Percentiles rank a stretch among this genome's conserved stretches.
Evolutionary conservation across 1,284 basidiomycete genomes (phyloP).

Genomic region (Cryptococcus maquisensis): DNA sequence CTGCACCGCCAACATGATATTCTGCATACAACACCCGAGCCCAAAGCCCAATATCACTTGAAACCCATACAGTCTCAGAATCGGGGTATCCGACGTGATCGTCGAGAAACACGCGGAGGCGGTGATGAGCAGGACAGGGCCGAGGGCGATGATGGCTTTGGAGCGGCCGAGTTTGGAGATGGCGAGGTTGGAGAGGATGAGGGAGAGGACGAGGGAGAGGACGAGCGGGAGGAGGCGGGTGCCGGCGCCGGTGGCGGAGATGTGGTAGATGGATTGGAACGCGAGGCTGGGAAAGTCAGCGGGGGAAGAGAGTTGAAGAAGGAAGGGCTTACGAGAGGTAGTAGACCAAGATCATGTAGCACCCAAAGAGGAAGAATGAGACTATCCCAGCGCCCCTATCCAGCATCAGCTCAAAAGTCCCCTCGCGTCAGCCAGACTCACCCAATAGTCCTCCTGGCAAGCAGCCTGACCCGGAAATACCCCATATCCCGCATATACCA

Average conservation of each 20-base stretch:
- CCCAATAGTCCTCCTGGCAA: conserved; percentile 41
- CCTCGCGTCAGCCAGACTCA: conserved; percentile 18
- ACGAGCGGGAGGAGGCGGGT: conserved; percentile 45
- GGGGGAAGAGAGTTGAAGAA: background rate
- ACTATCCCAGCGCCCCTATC: conserved; percentile 27
- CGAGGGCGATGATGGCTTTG: conserved; percentile 41
- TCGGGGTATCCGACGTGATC: conserved; percentile 28
- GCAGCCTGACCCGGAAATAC: conserved; percentile 47
- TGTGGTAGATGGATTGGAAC: conserved; percentile 43
- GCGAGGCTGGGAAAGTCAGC: conserved; percentile 3
- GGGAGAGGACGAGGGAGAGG: conserved; percentile 38
- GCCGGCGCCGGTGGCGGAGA: conserved; percentile 45
- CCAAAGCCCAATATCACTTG: conserved; percentile 42
- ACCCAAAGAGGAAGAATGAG: conserved; percentile 31
- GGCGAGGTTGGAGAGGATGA: conserved; percentile 39
- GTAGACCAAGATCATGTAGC: conserved; percentile 45
- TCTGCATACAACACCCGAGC: conserved; percentile 40
- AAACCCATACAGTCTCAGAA: conserved; percentile 40
- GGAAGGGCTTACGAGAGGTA: conserved; percentile 26
- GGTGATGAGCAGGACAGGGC: conserved; percentile 35
- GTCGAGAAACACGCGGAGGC: conserved; percentile 42
- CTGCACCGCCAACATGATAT: conserved; percentile 43
- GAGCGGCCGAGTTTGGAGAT: conserved; percentile 40
- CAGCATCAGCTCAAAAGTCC: background rate
- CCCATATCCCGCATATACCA: conserved; percentile 42